phyloP scores from a whole-genome alignment of 306 rosid genomes.

The Glycine latifolia region DNA sequence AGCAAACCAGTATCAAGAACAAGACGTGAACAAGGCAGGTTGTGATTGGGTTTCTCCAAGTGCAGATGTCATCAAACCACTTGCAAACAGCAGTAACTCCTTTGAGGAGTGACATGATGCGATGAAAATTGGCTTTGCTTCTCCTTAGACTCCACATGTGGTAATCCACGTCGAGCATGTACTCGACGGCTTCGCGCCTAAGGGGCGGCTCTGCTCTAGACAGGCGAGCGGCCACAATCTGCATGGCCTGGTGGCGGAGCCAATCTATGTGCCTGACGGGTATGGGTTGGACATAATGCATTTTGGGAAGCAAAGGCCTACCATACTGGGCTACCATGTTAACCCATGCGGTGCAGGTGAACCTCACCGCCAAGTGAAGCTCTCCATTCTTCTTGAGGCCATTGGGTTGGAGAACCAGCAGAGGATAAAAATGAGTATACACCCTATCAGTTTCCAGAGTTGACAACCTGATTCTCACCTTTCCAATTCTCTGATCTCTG shows the following conservation, averaged over 20 bases:
- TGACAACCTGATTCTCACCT: slow-evolving; percentile 88
- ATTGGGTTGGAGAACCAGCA: slow-evolving; percentile 69
- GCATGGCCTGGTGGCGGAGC: slow-evolving; percentile 91
- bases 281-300: slow-evolving; percentile 90
- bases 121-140: slow-evolving; percentile 86
- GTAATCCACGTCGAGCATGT: slow-evolving; percentile 89
- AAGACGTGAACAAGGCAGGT: slow-evolving; percentile 87
- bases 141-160: slow-evolving; percentile 91
- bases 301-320: slow-evolving; percentile 87
- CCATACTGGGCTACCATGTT: slow-evolving; percentile 87
- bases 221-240: slow-evolving; percentile 79
- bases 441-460: slow-evolving; percentile 84
- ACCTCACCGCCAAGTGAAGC: slow-evolving; percentile 89
- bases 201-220: slow-evolving; percentile 89
- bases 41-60: slow-evolving; percentile 85
- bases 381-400: slow-evolving; percentile 93
- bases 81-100: slow-evolving; percentile 64
- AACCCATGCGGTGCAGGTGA: slow-evolving; percentile 86
- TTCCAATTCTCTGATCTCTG: slow-evolving; percentile 86
- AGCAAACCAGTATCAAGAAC: slow-evolving; percentile 82
- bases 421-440: slow-evolving; percentile 86
- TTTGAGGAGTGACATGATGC: slow-evolving; percentile 78
- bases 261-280: slow-evolving; percentile 70
- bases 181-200: slow-evolving; percentile 83
- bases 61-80: slow-evolving; percentile 82